Evolutionary conservation across 371 early-diverging fungal species (phyloP), one percentile per base, ranked within the genome.

Genomic region (Blakeslea trispora): DNA sequence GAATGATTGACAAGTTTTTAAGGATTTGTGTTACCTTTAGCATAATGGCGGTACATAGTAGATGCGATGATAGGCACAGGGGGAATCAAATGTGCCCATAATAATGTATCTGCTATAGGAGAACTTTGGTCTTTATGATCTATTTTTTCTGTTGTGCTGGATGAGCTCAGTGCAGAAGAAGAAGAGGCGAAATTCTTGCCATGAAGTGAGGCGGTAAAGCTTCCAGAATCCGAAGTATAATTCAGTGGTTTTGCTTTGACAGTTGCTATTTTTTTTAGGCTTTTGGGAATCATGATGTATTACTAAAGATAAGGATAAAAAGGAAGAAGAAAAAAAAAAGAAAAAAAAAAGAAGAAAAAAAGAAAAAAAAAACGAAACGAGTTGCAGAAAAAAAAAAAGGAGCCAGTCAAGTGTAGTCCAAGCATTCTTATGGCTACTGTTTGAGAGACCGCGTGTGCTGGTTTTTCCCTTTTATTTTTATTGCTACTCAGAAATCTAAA

Each of bases 51-150:
- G 22, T 65, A 65, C 45, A 65, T 45, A 5, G 66, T 61, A 14
- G 61, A 61, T 28, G 57, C 57, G 22, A 63, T 63, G 10, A 57
- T 23, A 6, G 63, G 57, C 63, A 63, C 53, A 22, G 63, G 63
- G 8, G 57, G 49, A 19, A 63, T 52, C 18, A 63, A 42, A 48
- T 63, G 53, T n/a, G 63, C 47, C 63, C 57, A 63, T 41, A 63
- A 44, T 5, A 63, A 35, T 8, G 48, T 47, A n/a, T 63, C 52
- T 5, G 63, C 57, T 53, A 57, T 57, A 1, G 53, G 23, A 9
- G 62, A 55, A 41, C 34, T 42, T 5, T 41, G 39, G 6, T 49
- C 23, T 17, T 47, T 24, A 0, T 11, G 22, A 0, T 35, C 14
- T 0, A 41, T 48, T 31, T 43, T 37, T 37, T 37, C 34, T n/a